Evolutionary conservation across 2,329 filamentous ascomycete species (phyloP).

Genomic region (Zymoseptoria brevis): DNA sequence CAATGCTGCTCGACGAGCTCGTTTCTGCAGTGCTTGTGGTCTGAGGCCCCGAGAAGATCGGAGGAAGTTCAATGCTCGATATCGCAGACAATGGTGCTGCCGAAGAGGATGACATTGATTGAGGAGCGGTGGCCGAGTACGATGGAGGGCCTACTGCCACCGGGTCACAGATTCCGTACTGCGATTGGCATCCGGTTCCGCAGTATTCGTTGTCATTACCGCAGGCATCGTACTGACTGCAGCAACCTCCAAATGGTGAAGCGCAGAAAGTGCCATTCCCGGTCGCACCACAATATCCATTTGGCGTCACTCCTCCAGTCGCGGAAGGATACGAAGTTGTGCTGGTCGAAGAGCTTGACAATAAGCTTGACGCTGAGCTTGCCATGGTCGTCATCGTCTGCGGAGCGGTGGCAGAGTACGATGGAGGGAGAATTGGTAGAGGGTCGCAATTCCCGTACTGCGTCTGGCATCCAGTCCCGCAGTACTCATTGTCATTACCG

Average conservation of each 20-base stretch:
- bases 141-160: background rate
- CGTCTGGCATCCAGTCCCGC: constrained; percentile 9
- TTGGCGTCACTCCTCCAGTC: background rate
- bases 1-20: background rate
- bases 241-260: constrained; percentile 10
- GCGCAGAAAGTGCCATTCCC: constrained; percentile 3
- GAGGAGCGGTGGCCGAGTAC: background rate
- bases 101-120: background rate
- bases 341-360: constrained; percentile 1
- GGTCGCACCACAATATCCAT: constrained; percentile 6
- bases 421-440: background rate
- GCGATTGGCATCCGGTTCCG: constrained; percentile 9
- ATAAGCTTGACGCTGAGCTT: too few relatives aligned
- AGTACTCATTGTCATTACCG: constrained; percentile 5
- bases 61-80: background rate
- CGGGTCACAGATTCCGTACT: constrained; percentile 4
- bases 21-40: background rate
- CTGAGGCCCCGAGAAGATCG: background rate
- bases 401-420: background rate
- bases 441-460: constrained; percentile 31
- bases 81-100: background rate
- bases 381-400: background rate
- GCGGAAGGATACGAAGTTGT: constrained; percentile 1
- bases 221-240: constrained; percentile 11
- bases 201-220: constrained; percentile 8